Base-by-base conservation (phyloP, 2,329 filamentous ascomycete genomes). In the Colletotrichum endophyticum region DNA sequence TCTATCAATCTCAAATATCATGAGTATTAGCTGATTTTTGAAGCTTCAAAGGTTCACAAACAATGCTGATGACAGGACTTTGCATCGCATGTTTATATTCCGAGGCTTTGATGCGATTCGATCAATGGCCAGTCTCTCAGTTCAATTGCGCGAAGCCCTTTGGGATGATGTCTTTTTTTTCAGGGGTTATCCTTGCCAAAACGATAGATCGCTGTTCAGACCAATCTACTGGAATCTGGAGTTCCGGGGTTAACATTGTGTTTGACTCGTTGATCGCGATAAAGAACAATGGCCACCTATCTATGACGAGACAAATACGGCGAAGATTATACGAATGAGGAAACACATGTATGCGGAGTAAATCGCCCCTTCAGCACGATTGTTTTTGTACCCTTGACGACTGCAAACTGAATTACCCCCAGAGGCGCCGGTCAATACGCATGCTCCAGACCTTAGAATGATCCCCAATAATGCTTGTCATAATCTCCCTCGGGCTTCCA, bases 141-240 rank as follows among this genome's bases (percentile, higher is more conserved):
- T 53, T 22, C 44, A 22, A 22, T 53, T 5, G 44, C n/a, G 44
- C 44, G 6, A 5, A 53, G n/a, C n/a, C n/a, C 6, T 13, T 13
- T 22, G n/a, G 6, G 5, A 12, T 11, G 3, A 12, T 44, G 39
- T 53, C 44, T 8, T 22, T 0, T 2, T 0, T 53, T 0, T 25
- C n/a, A 53, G 44, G 44, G 44, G 44, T 0, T 5, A 53, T 22
- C 44, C 44, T n/a, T 53, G n/a, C n/a, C n/a, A 53, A 22, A 13
- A 22, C 9, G 6, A 53, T 8, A 53, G 44, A 22, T 53, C n/a
- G 44, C n/a, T 49, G 44, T n/a, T 22, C 16, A 53, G 44, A 53
- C n/a, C 39, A 49, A 49, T 49, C 39, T n/a, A 49, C 39, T 49
- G 39, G 39, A 49, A 49, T 49, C 9, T 49, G 39, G 39, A 49